A percentile compares a stretch with the other conserved stretches of the same genome.
Conservation (phyloP, 2,329 filamentous ascomycete genomes). For the Nigrospora sphaerica region DNA sequence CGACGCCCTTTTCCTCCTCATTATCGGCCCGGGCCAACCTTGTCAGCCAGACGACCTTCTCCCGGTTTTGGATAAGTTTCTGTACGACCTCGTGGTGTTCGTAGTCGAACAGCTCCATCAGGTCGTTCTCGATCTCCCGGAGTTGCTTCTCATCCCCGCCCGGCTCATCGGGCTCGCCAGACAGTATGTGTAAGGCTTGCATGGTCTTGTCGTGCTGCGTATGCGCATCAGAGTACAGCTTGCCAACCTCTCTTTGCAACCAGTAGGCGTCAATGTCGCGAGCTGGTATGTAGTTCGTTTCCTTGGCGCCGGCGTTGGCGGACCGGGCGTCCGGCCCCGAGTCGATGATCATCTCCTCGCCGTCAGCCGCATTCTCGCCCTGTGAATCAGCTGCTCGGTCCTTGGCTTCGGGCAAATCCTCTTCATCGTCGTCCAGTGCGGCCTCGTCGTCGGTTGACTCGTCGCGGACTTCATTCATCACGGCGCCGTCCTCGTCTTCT, state of each 20-base stretch:
- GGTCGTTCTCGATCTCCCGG: constrained; percentile 92
- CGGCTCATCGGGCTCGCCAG: constrained; percentile 60
- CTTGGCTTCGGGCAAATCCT: constrained; percentile 49
- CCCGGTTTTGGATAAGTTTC: constrained; percentile 83
- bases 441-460: constrained; percentile 79
- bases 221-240: constrained; percentile 84
- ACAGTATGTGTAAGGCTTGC: constrained; percentile 74
- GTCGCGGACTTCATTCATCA: constrained; percentile 82
- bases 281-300: constrained; percentile 62
- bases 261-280: constrained; percentile 96
- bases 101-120: constrained; percentile 98
- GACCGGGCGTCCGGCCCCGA: constrained; percentile 41
- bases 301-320: constrained; percentile 39
- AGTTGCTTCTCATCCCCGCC: constrained; percentile 78
- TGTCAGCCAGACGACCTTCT: constrained; percentile 94
- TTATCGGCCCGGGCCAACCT: constrained; percentile 77
- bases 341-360: constrained; percentile 80
- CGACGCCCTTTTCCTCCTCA: constrained; percentile 63
- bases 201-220: constrained; percentile 89
- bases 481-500: constrained; percentile 72
- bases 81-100: constrained; percentile 90
- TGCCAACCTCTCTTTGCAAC: constrained; percentile 87
- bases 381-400: constrained; percentile 42
- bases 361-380: constrained; percentile 47
- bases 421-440: constrained; percentile 48